Evolutionary conservation across 805 yeast species (phyloP), one percentile per base, ranked within the genome.

Genomic region (Ogataea saltuana): DNA sequence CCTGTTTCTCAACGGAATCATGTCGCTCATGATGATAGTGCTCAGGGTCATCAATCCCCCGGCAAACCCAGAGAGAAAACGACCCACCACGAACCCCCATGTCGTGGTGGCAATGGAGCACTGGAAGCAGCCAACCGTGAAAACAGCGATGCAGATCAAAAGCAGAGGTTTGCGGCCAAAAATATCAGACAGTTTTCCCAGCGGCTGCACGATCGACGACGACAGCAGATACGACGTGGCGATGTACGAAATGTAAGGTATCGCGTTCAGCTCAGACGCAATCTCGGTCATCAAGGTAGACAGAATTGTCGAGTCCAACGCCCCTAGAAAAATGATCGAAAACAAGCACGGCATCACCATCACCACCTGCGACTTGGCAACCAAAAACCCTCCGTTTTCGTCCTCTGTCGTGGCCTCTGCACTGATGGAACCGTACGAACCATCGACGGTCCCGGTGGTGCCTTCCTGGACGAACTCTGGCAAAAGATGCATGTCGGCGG

Each of bases 41-140:
- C 85, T 76, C 50, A 88, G 67, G 0, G 93, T 76, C 45, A 84
- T 81, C 56, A 88, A 75, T 1, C 97, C 97, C n/a, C 95, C 96
- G 10, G 96, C 96, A 50, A 86, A 75, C 6, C 97, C 97, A 26
- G 95, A 80, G 39, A 89, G 69, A 48, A 88, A 82, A 52, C 89
- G 65, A 6, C 84, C 76, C 21, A 67, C 39, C 6, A 82, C 76
- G 49, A 84, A 68, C 41, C 70, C 51, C 33, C 66, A 50, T 11
- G 81, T 71, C 11, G 75, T 64, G 34, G 67, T 64, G 1, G 83
- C 74, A 1, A 71, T 27, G 4, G 76, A 80, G 58, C 87, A 81
- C 36, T 80, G 70, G 10, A 76, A 54, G 49, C 80, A 73, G 6
- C 82, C 90, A 2, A 80, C 29, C 2, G 78, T 74, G 56, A 84